phyloP scores from a whole-genome alignment of 345 rosid species.

The Erucastrum elatum region DNA sequence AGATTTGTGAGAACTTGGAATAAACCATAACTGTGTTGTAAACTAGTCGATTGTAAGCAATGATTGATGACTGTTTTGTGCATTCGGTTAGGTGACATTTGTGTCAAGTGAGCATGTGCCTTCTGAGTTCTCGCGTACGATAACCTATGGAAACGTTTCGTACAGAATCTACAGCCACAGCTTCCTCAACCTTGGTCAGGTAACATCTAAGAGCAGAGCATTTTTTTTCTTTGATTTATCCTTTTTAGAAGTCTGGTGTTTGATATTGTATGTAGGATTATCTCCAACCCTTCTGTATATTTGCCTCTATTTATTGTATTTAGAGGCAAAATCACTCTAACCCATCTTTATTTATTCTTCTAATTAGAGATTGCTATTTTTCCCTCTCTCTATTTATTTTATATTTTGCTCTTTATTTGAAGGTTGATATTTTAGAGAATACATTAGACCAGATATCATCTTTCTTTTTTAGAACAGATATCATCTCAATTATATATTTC shows the following conservation, averaged over 20 bases:
- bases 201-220: conserved; percentile 29
- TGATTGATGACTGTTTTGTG: background rate
- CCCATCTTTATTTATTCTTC: no score
- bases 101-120: conserved; percentile 63
- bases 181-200: conserved; percentile 92
- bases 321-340: no score
- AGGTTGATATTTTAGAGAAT: no score
- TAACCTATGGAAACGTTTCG: conserved; percentile 59
- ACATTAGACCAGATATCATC: no score
- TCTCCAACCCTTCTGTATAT: no score
- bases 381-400: no score
- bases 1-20: background rate
- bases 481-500: no score
- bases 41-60: background rate
- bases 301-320: no score
- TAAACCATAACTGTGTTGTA: background rate
- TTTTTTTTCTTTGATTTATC: background rate
- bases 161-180: conserved; percentile 90
- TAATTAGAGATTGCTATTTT: no score
- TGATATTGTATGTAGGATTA: background rate
- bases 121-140: conserved; percentile 57
- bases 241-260: background rate
- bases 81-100: conserved; percentile 29
- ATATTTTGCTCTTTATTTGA: no score
- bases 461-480: no score